Conservation (phyloP, 73 alveolate species). For the Symbiodinium natans region DNA sequence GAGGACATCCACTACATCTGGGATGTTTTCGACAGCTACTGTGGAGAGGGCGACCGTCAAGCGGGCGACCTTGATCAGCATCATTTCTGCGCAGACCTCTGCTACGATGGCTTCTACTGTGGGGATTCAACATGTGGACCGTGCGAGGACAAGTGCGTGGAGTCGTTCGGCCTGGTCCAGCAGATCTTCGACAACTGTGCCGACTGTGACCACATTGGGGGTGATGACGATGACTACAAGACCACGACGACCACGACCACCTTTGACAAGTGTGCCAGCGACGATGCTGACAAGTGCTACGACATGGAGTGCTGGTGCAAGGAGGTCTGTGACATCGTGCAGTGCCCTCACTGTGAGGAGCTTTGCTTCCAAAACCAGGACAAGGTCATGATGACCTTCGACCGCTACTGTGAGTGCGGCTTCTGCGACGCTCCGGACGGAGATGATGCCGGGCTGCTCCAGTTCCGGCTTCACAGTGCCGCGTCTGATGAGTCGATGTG, state of each 20-base stretch:
- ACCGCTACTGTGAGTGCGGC: not conserved
- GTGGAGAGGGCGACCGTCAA: too few species aligned
- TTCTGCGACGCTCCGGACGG: not conserved
- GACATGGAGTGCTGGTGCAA: not conserved
- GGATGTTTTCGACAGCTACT: not conserved
- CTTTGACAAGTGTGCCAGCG: not conserved
- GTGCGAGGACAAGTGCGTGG: not conserved
- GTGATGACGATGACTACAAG: not conserved
- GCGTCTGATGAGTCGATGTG: not conserved
- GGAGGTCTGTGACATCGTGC: not conserved
- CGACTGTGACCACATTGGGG: not conserved
- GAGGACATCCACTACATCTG: not conserved
- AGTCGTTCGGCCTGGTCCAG: not conserved
- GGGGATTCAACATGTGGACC: not conserved
- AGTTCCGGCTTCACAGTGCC: not conserved
- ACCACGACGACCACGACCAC: not conserved
- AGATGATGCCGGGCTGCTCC: not conserved
- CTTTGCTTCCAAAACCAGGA: not conserved
- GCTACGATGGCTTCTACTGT: conserved; percentile 3
- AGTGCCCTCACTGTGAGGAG: not conserved
- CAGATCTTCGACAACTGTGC: not conserved
- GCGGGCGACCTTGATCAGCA: not conserved
- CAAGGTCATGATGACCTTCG: not conserved
- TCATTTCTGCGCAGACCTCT: not conserved
- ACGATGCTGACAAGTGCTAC: not conserved